phyloP scores from a whole-genome alignment of 768 basidiomycete species.

The Lactarius sanguifluus region DNA sequence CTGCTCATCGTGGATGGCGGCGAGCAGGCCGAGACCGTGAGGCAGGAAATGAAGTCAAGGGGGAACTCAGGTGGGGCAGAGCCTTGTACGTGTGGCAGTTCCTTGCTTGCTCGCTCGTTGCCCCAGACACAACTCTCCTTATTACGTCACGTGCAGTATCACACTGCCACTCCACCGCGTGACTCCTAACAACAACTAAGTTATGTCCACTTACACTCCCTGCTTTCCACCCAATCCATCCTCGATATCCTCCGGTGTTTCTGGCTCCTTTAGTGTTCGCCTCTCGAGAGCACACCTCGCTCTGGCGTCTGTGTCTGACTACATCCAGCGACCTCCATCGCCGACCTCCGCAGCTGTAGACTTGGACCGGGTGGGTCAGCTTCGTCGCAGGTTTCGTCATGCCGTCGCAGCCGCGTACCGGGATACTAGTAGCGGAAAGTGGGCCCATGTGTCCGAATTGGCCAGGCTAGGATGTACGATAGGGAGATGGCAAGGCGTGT shows the following conservation, averaged over 20 bases:
- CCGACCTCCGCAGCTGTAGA: conserved; percentile 20
- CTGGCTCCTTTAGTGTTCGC: conserved; percentile 11
- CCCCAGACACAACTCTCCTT: neutral
- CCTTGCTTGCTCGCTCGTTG: too few relatives aligned
- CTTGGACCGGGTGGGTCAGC: neutral
- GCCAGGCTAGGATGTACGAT: conserved; percentile 25
- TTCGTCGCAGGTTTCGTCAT: conserved; percentile 22
- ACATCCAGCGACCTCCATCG: conserved; percentile 13
- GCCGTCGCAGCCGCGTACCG: conserved; percentile 18
- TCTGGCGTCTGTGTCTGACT: conserved; percentile 20
- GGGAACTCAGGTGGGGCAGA: neutral
- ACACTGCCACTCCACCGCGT: neutral
- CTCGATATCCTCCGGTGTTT: neutral
- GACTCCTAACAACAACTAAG: neutral
- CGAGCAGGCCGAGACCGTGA: conserved; percentile 27
- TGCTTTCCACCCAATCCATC: conserved; percentile 15
- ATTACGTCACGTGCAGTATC: neutral
- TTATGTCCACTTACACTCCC: conserved; percentile 21
- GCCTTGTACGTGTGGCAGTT: conserved; percentile 5
- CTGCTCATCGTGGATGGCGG: conserved; percentile 38
- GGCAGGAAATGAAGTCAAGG: conserved; percentile 7
- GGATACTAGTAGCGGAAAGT: conserved; percentile 24
- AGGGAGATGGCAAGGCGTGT: conserved; percentile 24
- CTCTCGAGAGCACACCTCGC: conserved; percentile 20
- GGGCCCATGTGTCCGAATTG: conserved; percentile 25